Evolutionary conservation across 306 rosid genomes (phyloP).

Genomic region (Dalbergia oliveri): DNA sequence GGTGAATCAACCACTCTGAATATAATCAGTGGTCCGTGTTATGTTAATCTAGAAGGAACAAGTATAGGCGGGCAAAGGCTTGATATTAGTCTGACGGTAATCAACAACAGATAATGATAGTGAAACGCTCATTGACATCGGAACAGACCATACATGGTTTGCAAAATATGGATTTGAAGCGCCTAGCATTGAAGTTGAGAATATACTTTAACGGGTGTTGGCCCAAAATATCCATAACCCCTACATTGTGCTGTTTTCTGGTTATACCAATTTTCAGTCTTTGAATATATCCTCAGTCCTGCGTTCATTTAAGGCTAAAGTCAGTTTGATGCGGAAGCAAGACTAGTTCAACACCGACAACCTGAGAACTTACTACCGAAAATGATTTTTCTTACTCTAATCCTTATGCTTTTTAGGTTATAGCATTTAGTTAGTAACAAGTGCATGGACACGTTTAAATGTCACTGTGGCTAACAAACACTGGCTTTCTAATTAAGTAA

Average conservation of each 20-base stretch:
- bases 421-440: too few species aligned
- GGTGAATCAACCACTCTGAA: constrained; percentile 40
- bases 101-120: constrained; percentile 15
- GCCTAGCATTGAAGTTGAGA: constrained; percentile 25
- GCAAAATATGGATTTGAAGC: constrained; percentile 41
- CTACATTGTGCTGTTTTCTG: constrained; percentile 23
- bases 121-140: constrained; percentile 18
- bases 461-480: too few species aligned
- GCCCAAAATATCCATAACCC: not conserved
- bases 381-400: too few species aligned
- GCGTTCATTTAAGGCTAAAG: not conserved
- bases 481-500: too few species aligned
- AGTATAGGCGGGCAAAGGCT: constrained; percentile 28
- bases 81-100: constrained; percentile 15
- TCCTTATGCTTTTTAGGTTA: too few species aligned
- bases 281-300: not conserved
- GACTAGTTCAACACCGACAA: too few species aligned
- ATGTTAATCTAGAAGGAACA: constrained; percentile 21
- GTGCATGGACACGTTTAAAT: too few species aligned
- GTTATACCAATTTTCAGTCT: not conserved
- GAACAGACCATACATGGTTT: constrained; percentile 19
- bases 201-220: constrained; percentile 19
- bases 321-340: too few species aligned
- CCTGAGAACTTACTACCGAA: too few species aligned
- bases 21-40: constrained; percentile 20